Conservation (phyloP, 1,139 yeast genomes). For the Saccharomyces hybrid region DNA sequence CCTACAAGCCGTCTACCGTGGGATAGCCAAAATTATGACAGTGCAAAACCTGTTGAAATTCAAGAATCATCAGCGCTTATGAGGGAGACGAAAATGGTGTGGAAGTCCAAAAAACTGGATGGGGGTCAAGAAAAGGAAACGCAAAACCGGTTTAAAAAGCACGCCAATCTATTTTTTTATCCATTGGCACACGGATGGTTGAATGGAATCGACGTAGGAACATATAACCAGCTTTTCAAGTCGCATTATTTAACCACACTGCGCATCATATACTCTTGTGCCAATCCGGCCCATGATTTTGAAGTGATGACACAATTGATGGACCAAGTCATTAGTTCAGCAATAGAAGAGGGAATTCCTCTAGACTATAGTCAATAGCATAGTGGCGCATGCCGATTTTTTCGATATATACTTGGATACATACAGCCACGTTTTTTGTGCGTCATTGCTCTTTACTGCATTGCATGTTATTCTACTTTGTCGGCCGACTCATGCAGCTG, state of each 20-base stretch:
- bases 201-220: slow-evolving; percentile 34
- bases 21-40: slow-evolving; percentile 14
- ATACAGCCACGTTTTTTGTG: not conserved
- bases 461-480: not conserved
- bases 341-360: slow-evolving; percentile 18
- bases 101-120: slow-evolving; percentile 32
- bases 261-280: slow-evolving; percentile 29
- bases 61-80: slow-evolving; percentile 4
- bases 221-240: slow-evolving; percentile 33
- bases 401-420: not conserved
- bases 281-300: slow-evolving; percentile 33
- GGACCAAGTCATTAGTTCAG: slow-evolving; percentile 18
- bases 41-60: slow-evolving; percentile 10
- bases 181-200: slow-evolving; percentile 36
- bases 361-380: slow-evolving; percentile 1
- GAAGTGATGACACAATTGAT: slow-evolving; percentile 30
- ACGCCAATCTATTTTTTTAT: slow-evolving; percentile 33
- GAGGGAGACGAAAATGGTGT: slow-evolving; percentile 18
- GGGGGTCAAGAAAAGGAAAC: slow-evolving; percentile 6
- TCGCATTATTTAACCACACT: slow-evolving; percentile 34
- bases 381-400: not conserved
- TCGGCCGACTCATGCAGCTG: not conserved
- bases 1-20: slow-evolving; percentile 31
- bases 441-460: not conserved
- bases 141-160: slow-evolving; percentile 28